Conservation (phyloP, 2,329 filamentous ascomycete genomes). For the Ceratocystis harringtonii region DNA sequence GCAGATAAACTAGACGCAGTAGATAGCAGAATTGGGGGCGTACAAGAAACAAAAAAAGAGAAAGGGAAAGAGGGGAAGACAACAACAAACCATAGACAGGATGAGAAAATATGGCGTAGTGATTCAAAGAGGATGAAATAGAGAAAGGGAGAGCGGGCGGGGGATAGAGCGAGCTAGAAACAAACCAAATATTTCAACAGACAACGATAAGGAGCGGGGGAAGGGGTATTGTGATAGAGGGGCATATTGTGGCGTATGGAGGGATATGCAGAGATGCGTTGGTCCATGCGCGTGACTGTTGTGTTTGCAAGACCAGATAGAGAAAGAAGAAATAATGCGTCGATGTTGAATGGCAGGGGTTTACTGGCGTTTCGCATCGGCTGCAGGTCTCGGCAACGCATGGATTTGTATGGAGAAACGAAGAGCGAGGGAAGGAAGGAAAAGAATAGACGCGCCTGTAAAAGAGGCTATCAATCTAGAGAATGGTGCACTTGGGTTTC, state of each 20-base stretch:
- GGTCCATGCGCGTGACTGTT: background rate
- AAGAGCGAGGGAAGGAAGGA: background rate
- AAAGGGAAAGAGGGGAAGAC: conserved; percentile 19
- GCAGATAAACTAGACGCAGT: conserved; percentile 8
- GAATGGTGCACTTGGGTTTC: conserved; percentile 53
- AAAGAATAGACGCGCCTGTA: background rate
- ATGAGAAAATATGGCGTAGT: conserved; percentile 15
- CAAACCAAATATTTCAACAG: background rate
- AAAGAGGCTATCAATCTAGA: conserved; percentile 31
- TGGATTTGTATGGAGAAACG: too few species aligned
- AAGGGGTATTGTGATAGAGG: background rate
- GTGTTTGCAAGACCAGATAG: background rate
- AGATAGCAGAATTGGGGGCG: conserved; percentile 16
- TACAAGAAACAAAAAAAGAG: conserved; percentile 17
- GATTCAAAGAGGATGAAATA: conserved; percentile 22
- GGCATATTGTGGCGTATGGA: background rate
- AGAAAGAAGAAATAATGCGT: background rate
- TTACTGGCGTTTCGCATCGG: background rate
- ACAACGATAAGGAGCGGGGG: background rate
- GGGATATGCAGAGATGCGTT: background rate
- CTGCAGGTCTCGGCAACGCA: background rate
- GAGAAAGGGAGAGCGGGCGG: conserved; percentile 13
- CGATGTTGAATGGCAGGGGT: background rate
- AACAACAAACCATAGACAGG: conserved; percentile 1
- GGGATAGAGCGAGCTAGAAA: background rate